Evolutionary conservation across 805 yeast genomes (phyloP).

Genomic region (Candida manassasensis): DNA sequence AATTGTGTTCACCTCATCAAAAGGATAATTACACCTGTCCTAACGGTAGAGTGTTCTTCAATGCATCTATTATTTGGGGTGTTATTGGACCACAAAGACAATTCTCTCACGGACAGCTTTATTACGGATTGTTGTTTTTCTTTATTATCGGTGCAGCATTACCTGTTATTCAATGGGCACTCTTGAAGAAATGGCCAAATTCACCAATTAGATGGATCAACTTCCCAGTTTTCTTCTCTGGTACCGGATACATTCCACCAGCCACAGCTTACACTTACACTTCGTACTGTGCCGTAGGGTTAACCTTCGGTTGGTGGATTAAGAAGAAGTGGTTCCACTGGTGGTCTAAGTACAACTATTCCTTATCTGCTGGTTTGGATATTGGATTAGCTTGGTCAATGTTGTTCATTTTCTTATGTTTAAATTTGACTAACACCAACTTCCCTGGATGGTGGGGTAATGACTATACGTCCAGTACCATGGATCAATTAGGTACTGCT

Average conservation of each 20-base stretch:
- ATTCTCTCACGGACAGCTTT: conserved; percentile 17
- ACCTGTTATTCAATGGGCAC: conserved; percentile 35
- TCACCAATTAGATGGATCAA: conserved; percentile 25
- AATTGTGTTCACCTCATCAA: conserved; percentile 29
- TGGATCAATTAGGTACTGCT: conserved; percentile 34
- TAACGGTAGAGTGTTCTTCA: conserved; percentile 37
- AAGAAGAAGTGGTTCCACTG: conserved; percentile 40
- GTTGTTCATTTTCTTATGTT: conserved; percentile 33
- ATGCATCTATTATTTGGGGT: conserved; percentile 43
- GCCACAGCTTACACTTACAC: conserved; percentile 67
- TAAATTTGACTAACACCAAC: conserved; percentile 12
- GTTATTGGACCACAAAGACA: conserved; percentile 27
- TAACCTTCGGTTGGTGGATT: conserved; percentile 32
- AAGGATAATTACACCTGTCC: conserved; percentile 35
- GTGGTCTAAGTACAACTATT: conserved; percentile 42
- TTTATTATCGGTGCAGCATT: conserved; percentile 34
- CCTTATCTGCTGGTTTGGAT: conserved; percentile 43
- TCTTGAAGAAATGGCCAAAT: conserved; percentile 40
- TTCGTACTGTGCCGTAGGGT: conserved; percentile 41
- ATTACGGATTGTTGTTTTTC: conserved; percentile 33
- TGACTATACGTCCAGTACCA: conserved; percentile 34
- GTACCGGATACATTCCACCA: conserved; percentile 65
- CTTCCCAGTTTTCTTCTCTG: conserved; percentile 42
- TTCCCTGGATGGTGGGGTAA: conserved; percentile 65
- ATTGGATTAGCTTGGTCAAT: conserved; percentile 40